These are phyloP conservation scores for Rhizopus microsporus DNA, from an alignment of 371 early-diverging fungal species.

Conservation along the genomic window DNA sequence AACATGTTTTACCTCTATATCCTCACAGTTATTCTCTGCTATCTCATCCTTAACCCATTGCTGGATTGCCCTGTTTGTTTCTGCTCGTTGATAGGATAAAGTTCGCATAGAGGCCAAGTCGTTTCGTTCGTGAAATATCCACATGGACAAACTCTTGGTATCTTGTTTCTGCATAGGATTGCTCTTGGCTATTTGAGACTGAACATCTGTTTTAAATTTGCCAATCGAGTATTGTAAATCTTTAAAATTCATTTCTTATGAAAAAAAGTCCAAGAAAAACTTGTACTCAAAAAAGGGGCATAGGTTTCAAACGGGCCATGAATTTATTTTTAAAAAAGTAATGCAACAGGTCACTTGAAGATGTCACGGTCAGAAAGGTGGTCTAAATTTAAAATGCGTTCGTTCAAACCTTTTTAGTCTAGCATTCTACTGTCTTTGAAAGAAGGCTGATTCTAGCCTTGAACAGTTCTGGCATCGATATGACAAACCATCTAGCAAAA, in stretches of 20 bases:
- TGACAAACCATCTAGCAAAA: no score
- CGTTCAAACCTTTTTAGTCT: no score
- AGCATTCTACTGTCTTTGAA: no score
- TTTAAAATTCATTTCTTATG: conserved; percentile 40
- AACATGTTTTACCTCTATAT: conserved; percentile 32
- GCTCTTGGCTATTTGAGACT: conserved; percentile 43
- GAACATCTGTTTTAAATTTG: conserved; percentile 41
- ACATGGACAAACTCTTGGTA: conserved; percentile 37
- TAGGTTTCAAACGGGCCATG: no score
- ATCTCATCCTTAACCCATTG: conserved; percentile 38
- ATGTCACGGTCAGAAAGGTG: no score
- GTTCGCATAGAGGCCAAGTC: conserved; percentile 39
- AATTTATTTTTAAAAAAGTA: no score
- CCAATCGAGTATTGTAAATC: conserved; percentile 47
- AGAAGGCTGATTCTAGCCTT: no score
- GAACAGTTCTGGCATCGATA: no score
- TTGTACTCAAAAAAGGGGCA: background rate
- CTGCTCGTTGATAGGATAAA: conserved; percentile 34
- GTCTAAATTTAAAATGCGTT: no score
- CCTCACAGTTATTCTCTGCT: conserved; percentile 26
- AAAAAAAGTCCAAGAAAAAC: background rate
- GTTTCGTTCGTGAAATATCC: conserved; percentile 50
- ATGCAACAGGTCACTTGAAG: background rate
- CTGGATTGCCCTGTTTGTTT: conserved; percentile 36
- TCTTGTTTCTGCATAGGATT: conserved; percentile 50